These are phyloP conservation scores for Symbiodinium natans DNA, from an alignment of 73 alveolate species.

Conservation along the genomic window DNA sequence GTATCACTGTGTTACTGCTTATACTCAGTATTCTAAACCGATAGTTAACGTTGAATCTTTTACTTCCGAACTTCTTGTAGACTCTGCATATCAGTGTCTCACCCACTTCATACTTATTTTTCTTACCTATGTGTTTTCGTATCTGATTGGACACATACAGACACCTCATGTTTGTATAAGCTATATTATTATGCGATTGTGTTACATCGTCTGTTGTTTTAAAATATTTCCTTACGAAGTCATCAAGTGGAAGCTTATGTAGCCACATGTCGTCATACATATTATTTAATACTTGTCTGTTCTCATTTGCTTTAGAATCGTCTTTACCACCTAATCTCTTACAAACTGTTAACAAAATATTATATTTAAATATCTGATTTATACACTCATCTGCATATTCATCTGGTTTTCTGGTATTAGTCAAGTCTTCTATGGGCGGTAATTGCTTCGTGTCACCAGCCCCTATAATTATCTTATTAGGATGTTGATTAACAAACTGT, in stretches of 20 bases:
- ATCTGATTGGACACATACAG: not conserved
- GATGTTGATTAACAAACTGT: not conserved
- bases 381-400: not conserved
- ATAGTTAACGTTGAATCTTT: no score
- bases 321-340: not conserved
- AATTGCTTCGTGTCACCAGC: conserved; percentile 1
- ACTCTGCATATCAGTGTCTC: not conserved
- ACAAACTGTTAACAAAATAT: not conserved
- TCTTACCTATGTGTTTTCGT: not conserved
- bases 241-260: no score
- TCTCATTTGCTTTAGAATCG: not conserved
- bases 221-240: no score
- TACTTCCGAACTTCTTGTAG: not conserved
- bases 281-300: not conserved
- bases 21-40: no score
- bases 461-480: not conserved
- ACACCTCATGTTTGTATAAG: not conserved
- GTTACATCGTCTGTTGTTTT: not conserved
- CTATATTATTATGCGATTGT: not conserved
- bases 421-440: not conserved
- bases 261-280: not conserved
- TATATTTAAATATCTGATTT: not conserved
- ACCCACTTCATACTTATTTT: not conserved
- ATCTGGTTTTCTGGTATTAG: not conserved
- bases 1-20: no score